These are phyloP conservation scores for Xylaria scruposa DNA, from an alignment of 495 filamentous ascomycete genomes.

Conservation along the genomic window DNA sequence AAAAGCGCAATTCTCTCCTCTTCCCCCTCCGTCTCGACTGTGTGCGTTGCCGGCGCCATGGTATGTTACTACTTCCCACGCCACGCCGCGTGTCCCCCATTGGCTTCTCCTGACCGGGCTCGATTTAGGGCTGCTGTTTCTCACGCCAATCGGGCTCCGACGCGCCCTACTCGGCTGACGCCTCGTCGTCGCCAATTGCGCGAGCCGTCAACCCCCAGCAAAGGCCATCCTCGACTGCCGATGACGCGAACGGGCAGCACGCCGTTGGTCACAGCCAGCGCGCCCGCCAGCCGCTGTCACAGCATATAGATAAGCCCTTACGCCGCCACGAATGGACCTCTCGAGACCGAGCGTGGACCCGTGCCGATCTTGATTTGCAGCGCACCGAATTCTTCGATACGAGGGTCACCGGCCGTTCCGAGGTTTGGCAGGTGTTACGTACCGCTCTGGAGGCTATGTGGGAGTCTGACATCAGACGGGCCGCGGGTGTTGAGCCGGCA, in stretches of 20 bases:
- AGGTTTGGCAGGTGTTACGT: conserved; percentile 79
- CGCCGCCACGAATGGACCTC: conserved; percentile 57
- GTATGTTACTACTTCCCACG: conserved; percentile 8
- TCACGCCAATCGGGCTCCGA: conserved; percentile 50
- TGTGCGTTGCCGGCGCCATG: conserved; percentile 13
- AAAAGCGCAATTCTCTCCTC: conserved; percentile 14
- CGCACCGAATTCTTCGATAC: conserved; percentile 82
- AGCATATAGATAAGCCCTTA: conserved; percentile 59
- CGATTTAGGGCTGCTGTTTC: conserved; percentile 57
- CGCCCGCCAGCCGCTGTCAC: conserved; percentile 38
- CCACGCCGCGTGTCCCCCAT: background rate
- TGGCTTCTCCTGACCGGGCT: background rate
- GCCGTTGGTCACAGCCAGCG: conserved; percentile 30
- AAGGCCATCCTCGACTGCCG: conserved; percentile 30
- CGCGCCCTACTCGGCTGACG: conserved; percentile 50
- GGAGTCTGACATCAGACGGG: conserved; percentile 40
- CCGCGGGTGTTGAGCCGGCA: conserved; percentile 30
- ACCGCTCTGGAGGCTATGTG: conserved; percentile 70
- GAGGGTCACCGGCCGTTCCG: conserved; percentile 72
- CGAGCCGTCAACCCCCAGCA: conserved; percentile 33
- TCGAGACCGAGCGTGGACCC: conserved; percentile 53
- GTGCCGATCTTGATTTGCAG: conserved; percentile 50
- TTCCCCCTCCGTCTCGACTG: background rate
- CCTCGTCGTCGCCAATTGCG: conserved; percentile 48
- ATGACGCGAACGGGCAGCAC: conserved; percentile 25